These are phyloP conservation scores for Mycena rebaudengoi DNA, from an alignment of 768 basidiomycete genomes.

Conservation along the genomic window DNA sequence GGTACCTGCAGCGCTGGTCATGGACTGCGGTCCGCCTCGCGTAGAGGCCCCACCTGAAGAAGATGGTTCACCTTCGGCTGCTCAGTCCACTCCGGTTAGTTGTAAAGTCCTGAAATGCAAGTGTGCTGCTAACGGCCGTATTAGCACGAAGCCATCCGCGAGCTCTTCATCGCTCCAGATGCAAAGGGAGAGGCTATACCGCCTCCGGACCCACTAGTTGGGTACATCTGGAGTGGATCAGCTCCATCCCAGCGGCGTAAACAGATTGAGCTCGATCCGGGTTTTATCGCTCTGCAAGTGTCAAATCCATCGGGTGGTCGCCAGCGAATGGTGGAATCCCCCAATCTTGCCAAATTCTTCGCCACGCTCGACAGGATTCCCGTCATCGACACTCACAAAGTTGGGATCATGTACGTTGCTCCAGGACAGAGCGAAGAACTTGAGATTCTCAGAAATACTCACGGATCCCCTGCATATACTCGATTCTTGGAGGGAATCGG, in stretches of 20 bases:
- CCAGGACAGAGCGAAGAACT: constrained; percentile 86
- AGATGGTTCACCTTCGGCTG: constrained; percentile 4
- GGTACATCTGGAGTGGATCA: constrained; percentile 88
- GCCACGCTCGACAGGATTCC: constrained; percentile 82
- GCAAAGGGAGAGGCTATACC: constrained; percentile 38
- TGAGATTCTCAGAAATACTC: constrained; percentile 88
- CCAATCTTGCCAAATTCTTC: constrained; percentile 66
- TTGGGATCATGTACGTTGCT: constrained; percentile 95
- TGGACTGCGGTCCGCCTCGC: constrained; percentile 62
- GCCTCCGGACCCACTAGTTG: constrained; percentile 77
- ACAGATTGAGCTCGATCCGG: constrained; percentile 84
- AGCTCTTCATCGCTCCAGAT: constrained; percentile 30
- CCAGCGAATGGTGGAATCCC: constrained; percentile 56
- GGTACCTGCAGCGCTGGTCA: constrained; percentile 74
- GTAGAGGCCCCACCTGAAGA: constrained; percentile 36
- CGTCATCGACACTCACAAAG: constrained; percentile 97
- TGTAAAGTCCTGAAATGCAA: not conserved
- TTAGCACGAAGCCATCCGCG: constrained; percentile 33
- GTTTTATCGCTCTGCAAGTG: constrained; percentile 86
- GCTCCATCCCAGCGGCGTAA: constrained; percentile 92
- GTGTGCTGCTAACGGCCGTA: not conserved
- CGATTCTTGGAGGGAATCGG: constrained; percentile 93
- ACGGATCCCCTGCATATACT: constrained; percentile 95
- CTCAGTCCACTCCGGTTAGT: constrained; percentile 13
- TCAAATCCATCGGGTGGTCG: constrained; percentile 58